These are phyloP conservation scores for Ambrosiella xylebori DNA, from an alignment of 2,329 filamentous ascomycete species.

Conservation along the genomic window DNA sequence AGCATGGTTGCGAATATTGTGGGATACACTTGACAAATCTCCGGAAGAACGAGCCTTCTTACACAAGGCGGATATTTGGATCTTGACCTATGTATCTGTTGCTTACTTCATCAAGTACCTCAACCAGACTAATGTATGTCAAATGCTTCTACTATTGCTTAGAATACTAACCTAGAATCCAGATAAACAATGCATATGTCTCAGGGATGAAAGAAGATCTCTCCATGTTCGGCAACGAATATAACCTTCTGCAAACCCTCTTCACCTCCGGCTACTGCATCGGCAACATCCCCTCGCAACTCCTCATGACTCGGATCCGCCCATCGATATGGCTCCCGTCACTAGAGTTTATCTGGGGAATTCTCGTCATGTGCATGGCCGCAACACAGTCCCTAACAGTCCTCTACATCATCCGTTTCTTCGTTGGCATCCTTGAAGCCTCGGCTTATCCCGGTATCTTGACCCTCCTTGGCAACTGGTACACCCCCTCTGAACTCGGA, in stretches of 20 bases:
- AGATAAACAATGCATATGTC: slow-evolving; percentile 24
- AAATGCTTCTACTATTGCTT: background rate
- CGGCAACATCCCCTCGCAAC: slow-evolving; percentile 23
- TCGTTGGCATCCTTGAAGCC: slow-evolving; percentile 25
- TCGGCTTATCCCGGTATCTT: slow-evolving; percentile 24
- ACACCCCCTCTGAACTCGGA: slow-evolving; percentile 25
- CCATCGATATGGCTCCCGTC: slow-evolving; percentile 25
- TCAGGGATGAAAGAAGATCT: slow-evolving; percentile 34
- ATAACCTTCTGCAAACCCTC: slow-evolving; percentile 34
- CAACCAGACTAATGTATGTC: slow-evolving; percentile 18
- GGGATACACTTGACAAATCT: slow-evolving; percentile 21
- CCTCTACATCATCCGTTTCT: slow-evolving; percentile 26
- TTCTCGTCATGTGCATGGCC: slow-evolving; percentile 22
- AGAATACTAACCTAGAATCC: slow-evolving; percentile 4
- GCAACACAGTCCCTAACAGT: slow-evolving; percentile 22
- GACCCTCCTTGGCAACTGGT: slow-evolving; percentile 27
- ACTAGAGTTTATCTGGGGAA: slow-evolving; percentile 21
- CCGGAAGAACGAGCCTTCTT: slow-evolving; percentile 18
- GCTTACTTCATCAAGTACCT: slow-evolving; percentile 25
- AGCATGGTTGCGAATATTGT: slow-evolving; percentile 17
- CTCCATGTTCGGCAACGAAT: slow-evolving; percentile 32
- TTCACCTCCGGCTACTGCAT: slow-evolving; percentile 46
- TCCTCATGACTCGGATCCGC: slow-evolving; percentile 24
- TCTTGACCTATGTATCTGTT: slow-evolving; percentile 22
- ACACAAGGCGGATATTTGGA: slow-evolving; percentile 18